Percentiles rank a stretch among this genome's conserved stretches.
Evolutionary conservation across 164 flowering plant genomes (phyloP).

Genomic region (Umbellularia californica): DNA sequence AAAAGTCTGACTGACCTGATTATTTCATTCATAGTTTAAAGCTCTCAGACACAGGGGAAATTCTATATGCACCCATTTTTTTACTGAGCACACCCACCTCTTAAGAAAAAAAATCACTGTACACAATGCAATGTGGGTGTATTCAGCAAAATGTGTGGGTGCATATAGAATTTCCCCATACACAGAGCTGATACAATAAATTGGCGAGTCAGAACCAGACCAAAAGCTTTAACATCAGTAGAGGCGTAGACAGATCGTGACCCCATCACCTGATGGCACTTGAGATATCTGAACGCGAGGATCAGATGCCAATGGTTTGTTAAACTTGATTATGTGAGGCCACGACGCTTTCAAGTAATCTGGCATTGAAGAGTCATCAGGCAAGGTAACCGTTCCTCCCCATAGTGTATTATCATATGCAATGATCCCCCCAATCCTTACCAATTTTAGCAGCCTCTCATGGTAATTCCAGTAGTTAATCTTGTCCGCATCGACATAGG

Average conservation of each 20-base stretch:
- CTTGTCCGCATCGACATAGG: constrained; percentile 26
- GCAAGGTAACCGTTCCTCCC: constrained; percentile 15
- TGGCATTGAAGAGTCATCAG: not conserved
- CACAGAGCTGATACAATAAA: too few relatives aligned
- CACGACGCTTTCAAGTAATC: not conserved
- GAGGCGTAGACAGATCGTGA: constrained; percentile 19
- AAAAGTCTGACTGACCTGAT: too few relatives aligned
- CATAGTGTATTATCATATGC: constrained; percentile 22
- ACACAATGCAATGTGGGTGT: too few relatives aligned
- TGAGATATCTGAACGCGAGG: constrained; percentile 18
- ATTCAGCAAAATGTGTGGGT: too few relatives aligned
- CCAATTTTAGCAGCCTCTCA: constrained; percentile 17
- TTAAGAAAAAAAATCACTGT: too few relatives aligned
- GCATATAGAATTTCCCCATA: too few relatives aligned
- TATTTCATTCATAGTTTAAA: too few relatives aligned
- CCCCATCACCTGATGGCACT: constrained; percentile 18
- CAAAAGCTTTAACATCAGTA: not conserved
- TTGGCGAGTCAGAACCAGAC: too few relatives aligned
- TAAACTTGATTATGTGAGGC: constrained; percentile 5
- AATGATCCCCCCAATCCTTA: constrained; percentile 21
- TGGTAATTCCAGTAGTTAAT: constrained; percentile 16
- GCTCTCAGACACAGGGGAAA: too few relatives aligned
- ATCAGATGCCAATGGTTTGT: constrained; percentile 18
- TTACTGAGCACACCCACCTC: too few relatives aligned
- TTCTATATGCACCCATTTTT: too few relatives aligned